Evolutionary conservation across 2,329 filamentous ascomycete genomes (phyloP).

Genomic region (Nemania sp.): DNA sequence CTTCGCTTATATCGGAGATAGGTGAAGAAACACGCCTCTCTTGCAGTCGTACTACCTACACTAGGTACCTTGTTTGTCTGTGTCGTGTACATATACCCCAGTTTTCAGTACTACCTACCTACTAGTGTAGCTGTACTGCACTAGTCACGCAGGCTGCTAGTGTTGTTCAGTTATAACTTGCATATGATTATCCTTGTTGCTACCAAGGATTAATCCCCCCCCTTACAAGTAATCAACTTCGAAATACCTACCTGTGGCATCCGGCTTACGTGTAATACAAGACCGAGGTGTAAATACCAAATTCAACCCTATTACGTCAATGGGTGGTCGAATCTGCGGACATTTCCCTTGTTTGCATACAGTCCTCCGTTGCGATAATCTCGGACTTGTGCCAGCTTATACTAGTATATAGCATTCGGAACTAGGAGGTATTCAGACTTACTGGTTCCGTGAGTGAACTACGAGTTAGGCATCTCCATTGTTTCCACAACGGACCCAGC

Average conservation of each 20-base stretch:
- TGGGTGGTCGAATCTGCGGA: neutral
- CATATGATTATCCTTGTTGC: slow-evolving; percentile 13
- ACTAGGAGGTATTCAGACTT: too few relatives aligned
- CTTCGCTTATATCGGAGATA: neutral
- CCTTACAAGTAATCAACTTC: neutral
- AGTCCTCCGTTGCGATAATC: neutral
- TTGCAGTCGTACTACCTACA: too few relatives aligned
- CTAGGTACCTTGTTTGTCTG: too few relatives aligned
- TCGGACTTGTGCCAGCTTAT: neutral
- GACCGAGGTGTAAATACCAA: neutral
- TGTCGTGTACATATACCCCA: neutral
- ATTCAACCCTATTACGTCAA: slow-evolving; percentile 20
- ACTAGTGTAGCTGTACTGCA: too few relatives aligned
- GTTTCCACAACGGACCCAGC: too few relatives aligned
- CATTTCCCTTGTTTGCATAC: neutral
- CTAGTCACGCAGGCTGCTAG: neutral
- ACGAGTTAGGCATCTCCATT: too few relatives aligned
- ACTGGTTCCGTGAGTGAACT: too few relatives aligned
- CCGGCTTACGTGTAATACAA: neutral
- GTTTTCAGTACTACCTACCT: neutral
- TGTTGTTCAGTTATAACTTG: neutral
- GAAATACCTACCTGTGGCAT: neutral
- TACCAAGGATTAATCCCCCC: slow-evolving; percentile 13
- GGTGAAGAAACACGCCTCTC: too few relatives aligned
- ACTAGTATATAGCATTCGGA: too few relatives aligned